Evolutionary conservation across 108 stramenopile species (phyloP).

Genomic region (Schizochytrium sp.): DNA sequence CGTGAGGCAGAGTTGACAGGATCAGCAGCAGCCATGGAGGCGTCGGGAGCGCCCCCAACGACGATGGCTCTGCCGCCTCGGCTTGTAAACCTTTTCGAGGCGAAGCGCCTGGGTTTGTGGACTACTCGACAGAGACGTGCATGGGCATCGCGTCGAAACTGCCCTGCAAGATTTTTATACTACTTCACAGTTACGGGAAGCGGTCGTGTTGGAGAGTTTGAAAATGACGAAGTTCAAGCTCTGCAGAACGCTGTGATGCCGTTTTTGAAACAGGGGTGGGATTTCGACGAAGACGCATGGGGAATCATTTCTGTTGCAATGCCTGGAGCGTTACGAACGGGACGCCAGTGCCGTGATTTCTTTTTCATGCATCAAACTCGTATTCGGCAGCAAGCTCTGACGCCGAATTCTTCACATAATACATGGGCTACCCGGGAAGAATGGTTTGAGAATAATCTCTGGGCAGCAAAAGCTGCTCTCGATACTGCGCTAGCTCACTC

Average conservation of each 20-base stretch:
- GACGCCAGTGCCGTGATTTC: slow-evolving; percentile 53
- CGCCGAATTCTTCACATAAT: neutral
- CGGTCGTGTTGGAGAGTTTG: neutral
- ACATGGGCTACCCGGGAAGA: neutral
- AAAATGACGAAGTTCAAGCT: neutral
- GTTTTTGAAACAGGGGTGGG: neutral
- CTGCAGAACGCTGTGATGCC: neutral
- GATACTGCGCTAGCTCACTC: neutral
- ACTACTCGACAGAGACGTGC: neutral
- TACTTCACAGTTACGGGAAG: slow-evolving; percentile 42
- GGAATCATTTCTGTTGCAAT: slow-evolving; percentile 32
- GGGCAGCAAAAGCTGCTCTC: neutral
- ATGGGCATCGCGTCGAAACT: slow-evolving; percentile 9
- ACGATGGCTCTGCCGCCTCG: too few relatives aligned
- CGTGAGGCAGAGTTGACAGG: too few relatives aligned
- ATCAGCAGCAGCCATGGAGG: too few relatives aligned
- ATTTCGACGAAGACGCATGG: neutral
- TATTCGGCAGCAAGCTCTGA: neutral
- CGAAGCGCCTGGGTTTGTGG: slow-evolving; percentile 10
- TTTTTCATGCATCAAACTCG: neutral
- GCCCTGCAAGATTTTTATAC: slow-evolving; percentile 31
- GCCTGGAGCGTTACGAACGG: slow-evolving; percentile 29
- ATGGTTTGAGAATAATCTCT: neutral
- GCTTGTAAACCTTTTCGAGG: neutral
- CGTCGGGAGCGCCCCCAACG: too few relatives aligned